phyloP scores from a whole-genome alignment of 1,139 yeast species.

The Pichia sp. region DNA sequence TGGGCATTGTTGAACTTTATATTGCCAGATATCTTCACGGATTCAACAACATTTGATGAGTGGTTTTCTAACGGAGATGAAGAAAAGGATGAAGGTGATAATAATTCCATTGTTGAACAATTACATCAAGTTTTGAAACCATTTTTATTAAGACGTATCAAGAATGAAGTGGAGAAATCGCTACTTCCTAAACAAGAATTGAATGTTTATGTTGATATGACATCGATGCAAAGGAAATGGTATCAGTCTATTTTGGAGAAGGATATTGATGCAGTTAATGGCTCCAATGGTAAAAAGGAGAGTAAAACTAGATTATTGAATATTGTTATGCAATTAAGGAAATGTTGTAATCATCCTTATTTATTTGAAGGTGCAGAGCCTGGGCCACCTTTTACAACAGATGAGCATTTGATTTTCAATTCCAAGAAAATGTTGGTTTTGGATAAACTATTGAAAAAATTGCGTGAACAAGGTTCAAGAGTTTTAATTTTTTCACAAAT shows the following conservation, averaged over 20 bases:
- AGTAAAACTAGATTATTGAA: conserved; percentile 67
- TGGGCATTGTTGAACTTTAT: conserved; percentile 76
- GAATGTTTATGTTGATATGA: conserved; percentile 66
- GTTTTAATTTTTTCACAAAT: conserved; percentile 75
- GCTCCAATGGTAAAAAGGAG: conserved; percentile 69
- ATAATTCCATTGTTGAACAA: conserved; percentile 52
- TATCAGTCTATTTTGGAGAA: conserved; percentile 69
- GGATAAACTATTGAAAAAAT: conserved; percentile 58
- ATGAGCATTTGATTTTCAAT: conserved; percentile 69
- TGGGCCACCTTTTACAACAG: conserved; percentile 80
- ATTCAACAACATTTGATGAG: conserved; percentile 64
- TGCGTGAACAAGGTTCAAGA: conserved; percentile 62
- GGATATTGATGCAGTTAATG: conserved; percentile 79
- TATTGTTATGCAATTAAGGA: conserved; percentile 77
- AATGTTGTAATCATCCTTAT: conserved; percentile 81
- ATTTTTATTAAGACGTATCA: conserved; percentile 65
- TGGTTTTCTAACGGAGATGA: conserved; percentile 46
- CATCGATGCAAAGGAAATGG: conserved; percentile 72
- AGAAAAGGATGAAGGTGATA: conserved; percentile 27
- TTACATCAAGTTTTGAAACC: conserved; percentile 83
- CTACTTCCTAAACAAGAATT: conserved; percentile 68
- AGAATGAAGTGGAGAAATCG: conserved; percentile 74
- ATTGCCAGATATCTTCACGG: conserved; percentile 72
- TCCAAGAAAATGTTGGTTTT: conserved; percentile 67
- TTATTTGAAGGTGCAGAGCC: conserved; percentile 84